Conservation (phyloP, 1,139 yeast genomes). For the Debaryomycetaceae sp. region DNA sequence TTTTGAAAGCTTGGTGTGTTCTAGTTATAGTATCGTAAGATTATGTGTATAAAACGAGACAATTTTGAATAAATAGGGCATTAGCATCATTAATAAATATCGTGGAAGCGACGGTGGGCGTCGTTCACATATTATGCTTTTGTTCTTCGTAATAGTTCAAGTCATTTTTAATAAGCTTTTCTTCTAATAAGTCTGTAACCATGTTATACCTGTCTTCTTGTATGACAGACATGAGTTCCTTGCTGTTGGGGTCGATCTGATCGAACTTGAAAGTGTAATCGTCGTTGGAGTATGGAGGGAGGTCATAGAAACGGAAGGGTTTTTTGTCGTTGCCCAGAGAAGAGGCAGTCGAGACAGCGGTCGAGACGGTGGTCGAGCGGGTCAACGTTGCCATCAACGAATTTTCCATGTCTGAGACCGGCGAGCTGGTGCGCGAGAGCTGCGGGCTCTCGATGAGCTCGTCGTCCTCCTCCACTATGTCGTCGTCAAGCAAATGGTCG, state of each 20-base stretch:
- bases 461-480: conserved; percentile 28
- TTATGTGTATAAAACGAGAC: background rate
- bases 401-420: conserved; percentile 32
- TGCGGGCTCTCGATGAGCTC: conserved; percentile 26
- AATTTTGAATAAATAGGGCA: background rate
- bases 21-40: background rate
- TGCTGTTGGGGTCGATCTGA: conserved; percentile 10
- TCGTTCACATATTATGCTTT: conserved; percentile 3
- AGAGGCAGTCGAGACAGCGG: conserved; percentile 17
- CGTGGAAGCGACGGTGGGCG: background rate
- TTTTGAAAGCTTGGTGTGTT: background rate
- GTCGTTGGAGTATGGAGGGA: conserved; percentile 23
- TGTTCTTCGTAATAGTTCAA: conserved; percentile 25
- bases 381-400: conserved; percentile 41
- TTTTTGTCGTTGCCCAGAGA: conserved; percentile 7
- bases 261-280: conserved; percentile 18
- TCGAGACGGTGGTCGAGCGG: conserved; percentile 43
- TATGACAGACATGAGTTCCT: conserved; percentile 19
- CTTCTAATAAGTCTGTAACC: conserved; percentile 42
- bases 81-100: background rate
- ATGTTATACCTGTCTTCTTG: conserved; percentile 40
- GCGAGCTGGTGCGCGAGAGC: conserved; percentile 41
- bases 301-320: conserved; percentile 21
- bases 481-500: conserved; percentile 15
- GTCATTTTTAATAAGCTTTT: conserved; percentile 36